Base-by-base conservation (phyloP, 495 filamentous ascomycete genomes). In the Trichoderma reesei region DNA sequence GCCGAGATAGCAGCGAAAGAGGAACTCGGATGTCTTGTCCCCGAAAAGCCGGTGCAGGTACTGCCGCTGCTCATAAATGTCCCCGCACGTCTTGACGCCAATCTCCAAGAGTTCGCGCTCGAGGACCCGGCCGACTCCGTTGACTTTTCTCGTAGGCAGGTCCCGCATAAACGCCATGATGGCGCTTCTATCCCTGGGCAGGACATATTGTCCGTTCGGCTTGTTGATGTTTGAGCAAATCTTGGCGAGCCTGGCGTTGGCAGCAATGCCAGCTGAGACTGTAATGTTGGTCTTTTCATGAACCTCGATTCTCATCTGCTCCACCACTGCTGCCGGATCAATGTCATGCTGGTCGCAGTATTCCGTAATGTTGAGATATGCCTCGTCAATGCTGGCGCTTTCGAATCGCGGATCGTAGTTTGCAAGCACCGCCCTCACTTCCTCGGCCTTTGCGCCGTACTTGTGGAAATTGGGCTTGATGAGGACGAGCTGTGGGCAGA, bases 181-280 rank as follows among this genome's bases (percentile, higher is more conserved):
- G 3, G 85, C 81, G 26, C 74, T 71, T 20, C 92, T 79, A 16
- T 92, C 86, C 63, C 82, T 88, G 0, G 88, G 82, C 5, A 98
- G 78, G 9, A 81, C 68, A 66, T 88, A 98, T 70, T 98, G 95
- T 0, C 94, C 95, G 65, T 99, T 96, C 3, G 94, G 94, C 69
- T 99, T 98, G 75, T 98, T 97, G 67, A 84, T 84, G 69, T 99
- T 98, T 18, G 90, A 95, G 61, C 86, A 86, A 37, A 99, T 96
- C 75, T 98, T 99, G 20, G 95, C 93, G 5, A 99, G 78, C 69
- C 90, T 93, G 2, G 92, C 86, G 73, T 98, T 99, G 3, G 91
- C 86, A 0, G 90, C 95, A 64, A 99, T 96, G 9, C 94, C 94
- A 0, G 95, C 94, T 11, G 92, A 97, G 16, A 99, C 86, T 18